A percentile compares a stretch with the other conserved stretches of the same genome.
Conservation (phyloP, 768 basidiomycete genomes). For the Leccinum ochraceum region DNA sequence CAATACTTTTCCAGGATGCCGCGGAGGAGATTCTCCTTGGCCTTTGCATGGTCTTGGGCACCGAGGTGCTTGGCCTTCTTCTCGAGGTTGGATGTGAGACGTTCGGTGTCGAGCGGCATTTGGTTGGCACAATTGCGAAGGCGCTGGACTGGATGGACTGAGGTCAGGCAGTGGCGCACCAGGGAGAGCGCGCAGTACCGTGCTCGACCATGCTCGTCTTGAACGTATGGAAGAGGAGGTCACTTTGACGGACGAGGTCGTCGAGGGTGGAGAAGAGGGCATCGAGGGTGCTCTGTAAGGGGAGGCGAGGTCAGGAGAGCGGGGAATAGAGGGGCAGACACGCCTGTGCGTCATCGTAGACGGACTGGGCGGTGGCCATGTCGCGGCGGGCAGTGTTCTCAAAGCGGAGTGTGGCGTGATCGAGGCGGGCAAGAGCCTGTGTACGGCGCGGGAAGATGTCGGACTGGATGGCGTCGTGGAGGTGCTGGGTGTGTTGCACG, state of each 20-base stretch:
- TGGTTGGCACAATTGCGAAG: conserved; percentile 43
- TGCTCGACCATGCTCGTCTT: conserved; percentile 45
- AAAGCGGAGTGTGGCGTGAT: conserved; percentile 53
- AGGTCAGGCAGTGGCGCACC: conserved; percentile 7
- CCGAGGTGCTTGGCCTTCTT: conserved; percentile 48
- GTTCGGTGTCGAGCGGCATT: conserved; percentile 54
- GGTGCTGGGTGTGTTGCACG: conserved; percentile 34
- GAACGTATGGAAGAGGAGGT: conserved; percentile 51
- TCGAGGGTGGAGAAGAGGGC: conserved; percentile 46
- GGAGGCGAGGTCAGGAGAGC: conserved; percentile 17
- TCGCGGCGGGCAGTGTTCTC: conserved; percentile 49
- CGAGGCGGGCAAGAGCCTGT: conserved; percentile 51
- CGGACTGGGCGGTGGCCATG: conserved; percentile 42
- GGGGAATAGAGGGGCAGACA: conserved; percentile 17
- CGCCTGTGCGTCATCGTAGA: conserved; percentile 47
- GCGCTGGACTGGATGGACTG: conserved; percentile 41
- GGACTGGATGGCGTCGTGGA: conserved; percentile 37
- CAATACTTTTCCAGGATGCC: conserved; percentile 37
- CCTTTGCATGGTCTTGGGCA: conserved; percentile 34
- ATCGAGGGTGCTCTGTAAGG: conserved; percentile 42
- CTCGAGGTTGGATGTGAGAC: conserved; percentile 51
- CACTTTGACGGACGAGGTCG: conserved; percentile 48
- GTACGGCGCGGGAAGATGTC: conserved; percentile 34
- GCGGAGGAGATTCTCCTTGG: conserved; percentile 36
- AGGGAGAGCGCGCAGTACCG: conserved; percentile 38